phyloP scores from a whole-genome alignment of 108 stramenopile species.

The Chaetoceros tenuissimus region DNA sequence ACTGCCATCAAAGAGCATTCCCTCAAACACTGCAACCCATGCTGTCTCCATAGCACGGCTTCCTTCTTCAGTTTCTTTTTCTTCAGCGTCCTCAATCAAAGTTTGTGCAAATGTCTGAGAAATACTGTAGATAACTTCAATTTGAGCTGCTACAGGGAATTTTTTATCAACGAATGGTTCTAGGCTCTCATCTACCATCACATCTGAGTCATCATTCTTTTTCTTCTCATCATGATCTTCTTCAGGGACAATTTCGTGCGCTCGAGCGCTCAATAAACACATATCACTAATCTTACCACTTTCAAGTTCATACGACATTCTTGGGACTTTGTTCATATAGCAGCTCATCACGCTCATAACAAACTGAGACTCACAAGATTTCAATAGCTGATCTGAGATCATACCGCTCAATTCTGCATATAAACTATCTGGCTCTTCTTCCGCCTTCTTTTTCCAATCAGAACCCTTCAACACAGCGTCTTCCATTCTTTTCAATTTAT shows the following conservation, averaged over 20 bases:
- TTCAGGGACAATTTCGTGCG: slow-evolving; percentile 13
- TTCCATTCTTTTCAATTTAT: background rate
- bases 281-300: slow-evolving; percentile 24
- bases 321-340: background rate
- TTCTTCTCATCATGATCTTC: slow-evolving; percentile 1
- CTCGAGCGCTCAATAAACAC: slow-evolving; percentile 37
- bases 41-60: background rate
- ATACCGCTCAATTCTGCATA: slow-evolving; percentile 30
- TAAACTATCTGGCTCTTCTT: slow-evolving; percentile 33
- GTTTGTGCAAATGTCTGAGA: background rate
- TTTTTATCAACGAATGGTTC: slow-evolving; percentile 3
- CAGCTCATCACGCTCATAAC: background rate
- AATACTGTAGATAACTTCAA: slow-evolving; percentile 25
- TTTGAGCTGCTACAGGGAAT: slow-evolving; percentile 18
- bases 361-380: slow-evolving; percentile 19
- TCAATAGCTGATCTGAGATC: slow-evolving; percentile 30
- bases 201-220: background rate
- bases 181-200: slow-evolving; percentile 2
- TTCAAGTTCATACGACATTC: slow-evolving; percentile 3
- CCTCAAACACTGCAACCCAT: slow-evolving; percentile 41
- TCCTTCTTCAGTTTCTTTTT: slow-evolving; percentile 7
- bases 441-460: slow-evolving; percentile 35
- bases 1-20: slow-evolving; percentile 31
- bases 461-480: background rate
- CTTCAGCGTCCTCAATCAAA: background rate